Conservation (phyloP, 2,329 filamentous ascomycete genomes). For the Aspergillus quadricinctus region DNA sequence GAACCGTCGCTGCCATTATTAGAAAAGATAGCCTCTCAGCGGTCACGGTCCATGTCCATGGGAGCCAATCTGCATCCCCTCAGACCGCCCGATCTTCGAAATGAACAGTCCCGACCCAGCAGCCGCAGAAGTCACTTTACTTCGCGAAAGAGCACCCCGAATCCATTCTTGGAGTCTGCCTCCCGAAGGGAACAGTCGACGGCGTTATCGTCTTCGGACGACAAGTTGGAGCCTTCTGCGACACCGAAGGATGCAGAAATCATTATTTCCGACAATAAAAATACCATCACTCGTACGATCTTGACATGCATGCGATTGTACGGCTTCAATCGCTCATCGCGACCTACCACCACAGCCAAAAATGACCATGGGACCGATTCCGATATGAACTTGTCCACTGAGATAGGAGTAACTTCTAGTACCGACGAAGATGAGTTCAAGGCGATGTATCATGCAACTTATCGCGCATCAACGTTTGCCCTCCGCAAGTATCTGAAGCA, state of each 20-base stretch:
- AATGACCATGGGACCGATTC: neutral
- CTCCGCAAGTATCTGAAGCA: constrained; percentile 37
- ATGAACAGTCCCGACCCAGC: constrained; percentile 16
- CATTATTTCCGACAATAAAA: constrained; percentile 36
- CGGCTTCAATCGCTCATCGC: constrained; percentile 35
- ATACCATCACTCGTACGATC: constrained; percentile 39
- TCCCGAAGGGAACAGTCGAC: constrained; percentile 10
- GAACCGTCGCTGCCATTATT: constrained; percentile 25
- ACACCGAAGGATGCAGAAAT: constrained; percentile 24
- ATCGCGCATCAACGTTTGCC: constrained; percentile 41
- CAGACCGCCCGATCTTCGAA: constrained; percentile 13
- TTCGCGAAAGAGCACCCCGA: constrained; percentile 19
- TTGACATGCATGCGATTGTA: constrained; percentile 43
- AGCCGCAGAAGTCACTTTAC: constrained; percentile 18
- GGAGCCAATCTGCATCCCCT: constrained; percentile 22
- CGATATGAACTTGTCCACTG: neutral
- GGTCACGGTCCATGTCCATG: constrained; percentile 32
- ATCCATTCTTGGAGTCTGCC: constrained; percentile 20
- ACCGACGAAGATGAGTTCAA: constrained; percentile 41
- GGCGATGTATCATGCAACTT: constrained; percentile 42
- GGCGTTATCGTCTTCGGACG: constrained; percentile 13
- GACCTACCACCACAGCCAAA: constrained; percentile 10
- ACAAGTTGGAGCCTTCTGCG: constrained; percentile 12
- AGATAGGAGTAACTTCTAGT: constrained; percentile 6
- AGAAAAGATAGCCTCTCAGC: constrained; percentile 25